Base-by-base conservation (phyloP, 1,139 yeast species). In the Debaryomycetaceae sp. region DNA sequence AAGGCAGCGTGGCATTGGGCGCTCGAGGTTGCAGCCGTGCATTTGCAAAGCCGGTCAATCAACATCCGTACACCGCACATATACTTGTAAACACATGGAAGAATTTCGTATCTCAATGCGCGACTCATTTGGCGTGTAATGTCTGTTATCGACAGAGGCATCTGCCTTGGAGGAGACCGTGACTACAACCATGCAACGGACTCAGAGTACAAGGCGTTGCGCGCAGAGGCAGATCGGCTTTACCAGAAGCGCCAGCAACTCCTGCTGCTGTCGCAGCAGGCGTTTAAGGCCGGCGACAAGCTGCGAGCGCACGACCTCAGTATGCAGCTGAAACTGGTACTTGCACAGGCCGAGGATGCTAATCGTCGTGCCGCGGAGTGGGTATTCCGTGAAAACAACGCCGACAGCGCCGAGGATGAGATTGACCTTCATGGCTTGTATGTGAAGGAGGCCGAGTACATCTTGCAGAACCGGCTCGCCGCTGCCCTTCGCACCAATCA, bases 341-440 rank as follows among this genome's bases (percentile, higher is more conserved):
- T 65, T 20, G 58, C 50, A 0, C 61, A 78, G 43, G 94, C 89
- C 23, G 95, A 86, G 34, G 56, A 64, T 25, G 75, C 68, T 50
- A 88, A 88, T 57, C 61, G 67, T 19, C 75, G 80, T 52, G 98
- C 97, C 1, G 96, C 96, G 1, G 89, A 79, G 51, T 89, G 81
- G 51, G 97, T 88, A 2, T 89, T 89, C 52, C 65, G 81, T 28
- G 91, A 83, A 44, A 91, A 91, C 53, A 91, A 91, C 49, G 75
- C 85, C 20, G 96, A 88, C 49, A 80, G 93, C 19, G 79, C 75
- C 19, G 70, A 69, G 12, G 84, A 86, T 52, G 97, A 91, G 56
- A 86, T 91, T 40, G 97, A 91, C 56, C 67, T 91, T 37, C 98
- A 91, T 54, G 98, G 98, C 0, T 65, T 91, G 23, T 88, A 70